Base-by-base conservation (phyloP, 306 rosid species). In the Cicer pinnatifidum region DNA sequence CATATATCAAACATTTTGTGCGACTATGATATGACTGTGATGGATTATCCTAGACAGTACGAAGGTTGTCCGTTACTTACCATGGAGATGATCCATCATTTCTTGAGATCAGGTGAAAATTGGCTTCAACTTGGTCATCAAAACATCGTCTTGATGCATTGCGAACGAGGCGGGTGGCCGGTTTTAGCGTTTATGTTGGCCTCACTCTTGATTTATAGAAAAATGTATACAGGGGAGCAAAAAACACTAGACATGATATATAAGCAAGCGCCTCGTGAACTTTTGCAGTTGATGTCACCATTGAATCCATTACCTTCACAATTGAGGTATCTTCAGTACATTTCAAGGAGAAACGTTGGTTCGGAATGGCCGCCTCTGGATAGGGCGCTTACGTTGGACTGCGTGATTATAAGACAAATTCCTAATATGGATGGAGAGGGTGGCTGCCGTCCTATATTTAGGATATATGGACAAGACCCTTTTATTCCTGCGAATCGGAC, bases 41-140 rank as follows among this genome's bases (percentile, higher is more conserved):
- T 95, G 88, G 97, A 95, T 81, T 95, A 95, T 82, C 99, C 99
- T 66, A 81, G 88, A 13, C 96, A 95, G 20, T 92, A 90, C 64
- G 99, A 95, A 84, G 99, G 99, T 44, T 95, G 99, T 68, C 97
- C 97, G 1, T 75, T 95, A 57, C 97, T 91, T 75, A 88, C 97
- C 39, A 91, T 95, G 97, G 99, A 95, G 83, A 89, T 84, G 82
- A 84, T 95, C 66, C 99, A 95, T 85, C 99, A 95, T 82, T 91
- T 88, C 85, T 78, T 95, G 81, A 90, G 96, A 75, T 95, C 99
- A 51, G 80, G 99, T 67, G 99, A 95, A 85, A 95, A 80, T 81
- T 95, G 99, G 99, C 93, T 88, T 51, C 88, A 88, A 67, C 97
- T 95, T 20, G 96, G 90, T 65, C 97, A 79, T 4, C 91, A 88